Conservation (phyloP, 129 eudicot species). For the Heracleum sosnowskyi region DNA sequence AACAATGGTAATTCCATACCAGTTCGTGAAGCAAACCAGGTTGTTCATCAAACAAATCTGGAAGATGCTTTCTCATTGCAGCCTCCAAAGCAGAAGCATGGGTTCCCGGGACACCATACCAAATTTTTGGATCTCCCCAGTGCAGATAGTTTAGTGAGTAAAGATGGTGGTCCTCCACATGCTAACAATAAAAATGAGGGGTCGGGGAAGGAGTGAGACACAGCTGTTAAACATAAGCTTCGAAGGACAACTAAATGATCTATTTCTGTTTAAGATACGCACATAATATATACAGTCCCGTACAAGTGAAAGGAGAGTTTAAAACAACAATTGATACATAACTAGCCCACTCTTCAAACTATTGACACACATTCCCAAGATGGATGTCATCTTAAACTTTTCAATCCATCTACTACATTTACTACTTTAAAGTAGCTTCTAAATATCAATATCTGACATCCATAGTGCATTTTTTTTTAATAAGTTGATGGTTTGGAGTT, state of each 20-base stretch:
- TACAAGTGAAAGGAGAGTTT: neutral
- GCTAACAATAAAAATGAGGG: slow-evolving; percentile 29
- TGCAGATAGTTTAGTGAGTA: slow-evolving; percentile 72
- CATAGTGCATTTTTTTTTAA: neutral
- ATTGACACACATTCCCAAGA: neutral
- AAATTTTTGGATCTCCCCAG: slow-evolving; percentile 74
- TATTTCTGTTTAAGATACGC: neutral
- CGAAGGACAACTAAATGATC: neutral
- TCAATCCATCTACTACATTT: neutral
- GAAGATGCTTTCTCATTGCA: slow-evolving; percentile 73
- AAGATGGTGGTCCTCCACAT: slow-evolving; percentile 86
- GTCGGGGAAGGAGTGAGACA: neutral
- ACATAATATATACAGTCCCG: neutral
- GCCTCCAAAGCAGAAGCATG: slow-evolving; percentile 58
- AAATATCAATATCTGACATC: neutral
- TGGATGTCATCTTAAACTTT: neutral
- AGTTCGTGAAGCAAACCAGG: slow-evolving; percentile 66
- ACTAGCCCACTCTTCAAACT: neutral
- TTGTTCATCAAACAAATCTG: slow-evolving; percentile 67
- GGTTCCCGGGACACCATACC: slow-evolving; percentile 83
- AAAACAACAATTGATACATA: neutral
- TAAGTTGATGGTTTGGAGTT: neutral
- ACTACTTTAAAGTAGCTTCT: neutral
- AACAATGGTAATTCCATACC: slow-evolving; percentile 25
- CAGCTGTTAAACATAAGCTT: neutral